Percentiles rank a stretch among this genome's conserved stretches.
Evolutionary conservation across 2,329 filamentous ascomycete genomes (phyloP).

Genomic region (Aspergillus floridensis): DNA sequence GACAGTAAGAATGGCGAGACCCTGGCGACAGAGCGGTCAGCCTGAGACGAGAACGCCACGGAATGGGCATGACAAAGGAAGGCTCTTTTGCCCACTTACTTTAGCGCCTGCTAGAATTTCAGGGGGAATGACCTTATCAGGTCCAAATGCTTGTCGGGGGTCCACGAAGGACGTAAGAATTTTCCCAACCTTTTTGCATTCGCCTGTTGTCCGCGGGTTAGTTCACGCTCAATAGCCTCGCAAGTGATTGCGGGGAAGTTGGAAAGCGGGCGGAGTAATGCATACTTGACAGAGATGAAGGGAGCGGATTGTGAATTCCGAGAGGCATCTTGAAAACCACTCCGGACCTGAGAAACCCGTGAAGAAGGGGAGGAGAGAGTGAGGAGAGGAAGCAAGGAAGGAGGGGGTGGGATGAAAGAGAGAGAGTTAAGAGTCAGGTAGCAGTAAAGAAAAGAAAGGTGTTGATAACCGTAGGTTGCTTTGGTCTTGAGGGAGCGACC

Average conservation of each 20-base stretch:
- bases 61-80: neutral
- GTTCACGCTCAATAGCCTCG: conserved; percentile 13
- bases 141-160: conserved; percentile 86
- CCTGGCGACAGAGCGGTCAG: conserved; percentile 32
- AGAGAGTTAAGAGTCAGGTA: neutral
- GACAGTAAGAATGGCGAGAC: conserved; percentile 50
- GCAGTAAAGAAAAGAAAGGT: conserved; percentile 11
- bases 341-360: conserved; percentile 11
- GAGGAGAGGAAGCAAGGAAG: neutral
- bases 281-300: conserved; percentile 50
- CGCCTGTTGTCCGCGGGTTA: conserved; percentile 57
- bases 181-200: conserved; percentile 96
- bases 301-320: conserved; percentile 48
- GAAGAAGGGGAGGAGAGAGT: conserved; percentile 1
- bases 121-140: conserved; percentile 95
- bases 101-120: conserved; percentile 87
- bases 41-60: neutral
- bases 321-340: conserved; percentile 38
- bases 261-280: conserved; percentile 18
- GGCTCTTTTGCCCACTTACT: conserved; percentile 48
- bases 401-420: neutral
- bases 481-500: conserved; percentile 22
- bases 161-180: conserved; percentile 94
- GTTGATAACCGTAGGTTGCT: conserved; percentile 15
- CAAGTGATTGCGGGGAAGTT: conserved; percentile 33